Evolutionary conservation across 768 basidiomycete genomes (phyloP).

Genomic region (Mycena albidolilacea): DNA sequence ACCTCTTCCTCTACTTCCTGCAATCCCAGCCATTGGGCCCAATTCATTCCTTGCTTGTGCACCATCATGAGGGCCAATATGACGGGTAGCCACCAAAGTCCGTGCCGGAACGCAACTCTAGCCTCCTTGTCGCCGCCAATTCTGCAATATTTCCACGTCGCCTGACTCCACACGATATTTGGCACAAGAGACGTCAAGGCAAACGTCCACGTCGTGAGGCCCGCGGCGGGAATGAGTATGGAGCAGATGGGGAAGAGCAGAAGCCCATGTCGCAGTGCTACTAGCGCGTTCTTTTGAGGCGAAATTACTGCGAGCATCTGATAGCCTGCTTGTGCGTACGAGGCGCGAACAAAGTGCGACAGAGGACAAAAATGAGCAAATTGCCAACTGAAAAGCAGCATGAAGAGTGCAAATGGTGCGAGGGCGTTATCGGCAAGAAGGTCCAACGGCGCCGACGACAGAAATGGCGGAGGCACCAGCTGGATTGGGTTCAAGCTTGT

Average conservation of each 20-base stretch:
- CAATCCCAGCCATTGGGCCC: conserved; percentile 74
- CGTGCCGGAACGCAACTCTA: conserved; percentile 82
- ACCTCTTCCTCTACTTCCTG: conserved; percentile 44
- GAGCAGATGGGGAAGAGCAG: conserved; percentile 85
- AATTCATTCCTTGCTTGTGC: conserved; percentile 90
- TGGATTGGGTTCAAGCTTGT: conserved; percentile 69
- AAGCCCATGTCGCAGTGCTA: conserved; percentile 86
- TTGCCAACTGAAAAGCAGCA: conserved; percentile 95
- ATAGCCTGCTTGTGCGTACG: conserved; percentile 97
- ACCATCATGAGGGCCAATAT: conserved; percentile 94
- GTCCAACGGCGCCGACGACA: conserved; percentile 59
- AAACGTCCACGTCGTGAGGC: conserved; percentile 93
- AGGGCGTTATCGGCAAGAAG: conserved; percentile 80
- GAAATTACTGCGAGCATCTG: conserved; percentile 90
- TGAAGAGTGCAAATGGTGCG: conserved; percentile 83
- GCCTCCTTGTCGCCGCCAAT: conserved; percentile 83
- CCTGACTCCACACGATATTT: conserved; percentile 76
- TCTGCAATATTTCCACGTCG: conserved; percentile 84
- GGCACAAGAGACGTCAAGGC: conserved; percentile 83
- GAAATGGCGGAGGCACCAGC: conserved; percentile 73
- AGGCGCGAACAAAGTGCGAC: conserved; percentile 87
- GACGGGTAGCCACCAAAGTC: conserved; percentile 92
- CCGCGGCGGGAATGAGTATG: conserved; percentile 87
- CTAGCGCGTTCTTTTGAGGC: conserved; percentile 85
- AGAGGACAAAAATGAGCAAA: conserved; percentile 98